phyloP scores from a whole-genome alignment of 1,284 basidiomycete species.

The Cystobasidium slooffiae region DNA sequence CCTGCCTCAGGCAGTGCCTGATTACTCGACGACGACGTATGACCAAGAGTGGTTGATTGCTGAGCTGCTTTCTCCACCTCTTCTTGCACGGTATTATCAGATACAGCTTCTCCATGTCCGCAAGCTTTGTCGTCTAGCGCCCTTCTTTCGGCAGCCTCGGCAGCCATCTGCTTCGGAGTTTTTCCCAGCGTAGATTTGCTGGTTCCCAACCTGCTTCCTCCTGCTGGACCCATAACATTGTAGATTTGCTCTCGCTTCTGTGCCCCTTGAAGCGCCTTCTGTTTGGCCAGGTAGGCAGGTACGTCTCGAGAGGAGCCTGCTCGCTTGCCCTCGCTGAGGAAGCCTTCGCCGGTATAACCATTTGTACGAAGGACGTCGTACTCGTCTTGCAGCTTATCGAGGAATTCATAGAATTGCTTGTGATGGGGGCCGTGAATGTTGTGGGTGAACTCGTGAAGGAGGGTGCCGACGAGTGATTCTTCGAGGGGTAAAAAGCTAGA shows the following conservation, averaged over 20 bases:
- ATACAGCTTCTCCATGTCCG: slow-evolving; percentile 59
- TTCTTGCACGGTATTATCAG: slow-evolving; percentile 23
- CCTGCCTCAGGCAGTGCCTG: no score
- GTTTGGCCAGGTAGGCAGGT: slow-evolving; percentile 67
- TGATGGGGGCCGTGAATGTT: slow-evolving; percentile 84
- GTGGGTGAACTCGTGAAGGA: slow-evolving; percentile 91
- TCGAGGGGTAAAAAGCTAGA: slow-evolving; percentile 76
- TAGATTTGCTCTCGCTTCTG: slow-evolving; percentile 67
- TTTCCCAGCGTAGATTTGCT: slow-evolving; percentile 57
- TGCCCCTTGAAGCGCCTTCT: slow-evolving; percentile 73
- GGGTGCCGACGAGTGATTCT: slow-evolving; percentile 65
- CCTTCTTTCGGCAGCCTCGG: slow-evolving; percentile 81
- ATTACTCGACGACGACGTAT: not conserved
- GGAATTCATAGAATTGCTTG: slow-evolving; percentile 74
- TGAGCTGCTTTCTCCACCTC: slow-evolving; percentile 30
- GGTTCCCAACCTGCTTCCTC: slow-evolving; percentile 50
- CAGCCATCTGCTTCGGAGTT: slow-evolving; percentile 72
- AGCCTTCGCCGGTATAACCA: slow-evolving; percentile 77
- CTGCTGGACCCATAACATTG: slow-evolving; percentile 61
- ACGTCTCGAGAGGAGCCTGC: slow-evolving; percentile 70
- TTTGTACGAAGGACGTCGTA: slow-evolving; percentile 72
- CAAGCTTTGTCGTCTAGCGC: slow-evolving; percentile 72
- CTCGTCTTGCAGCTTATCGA: slow-evolving; percentile 76
- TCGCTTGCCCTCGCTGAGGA: slow-evolving; percentile 70
- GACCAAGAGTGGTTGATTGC: not conserved